Evolutionary conservation across 2,329 filamentous ascomycete genomes (phyloP).

Genomic region (Coniochaeta prunicola): DNA sequence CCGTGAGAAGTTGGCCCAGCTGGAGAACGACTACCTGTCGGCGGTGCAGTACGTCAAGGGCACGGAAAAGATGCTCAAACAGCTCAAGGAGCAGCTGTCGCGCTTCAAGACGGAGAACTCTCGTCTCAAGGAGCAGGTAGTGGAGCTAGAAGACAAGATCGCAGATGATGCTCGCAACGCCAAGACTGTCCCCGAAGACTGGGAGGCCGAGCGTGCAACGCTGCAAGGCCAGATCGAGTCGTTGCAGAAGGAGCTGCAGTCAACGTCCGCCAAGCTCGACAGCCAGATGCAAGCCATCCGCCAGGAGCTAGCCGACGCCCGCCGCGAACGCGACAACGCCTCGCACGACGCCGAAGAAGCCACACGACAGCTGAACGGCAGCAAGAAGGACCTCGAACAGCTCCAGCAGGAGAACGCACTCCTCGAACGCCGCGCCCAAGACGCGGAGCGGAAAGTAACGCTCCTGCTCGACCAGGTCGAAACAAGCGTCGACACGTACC

Average conservation of each 20-base stretch:
- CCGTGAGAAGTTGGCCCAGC: constrained; percentile 84
- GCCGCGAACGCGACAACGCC: constrained; percentile 63
- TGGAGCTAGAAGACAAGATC: constrained; percentile 51
- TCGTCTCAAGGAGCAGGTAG: constrained; percentile 76
- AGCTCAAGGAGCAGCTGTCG: constrained; percentile 94
- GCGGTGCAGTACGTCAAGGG: constrained; percentile 97
- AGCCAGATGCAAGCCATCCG: constrained; percentile 61
- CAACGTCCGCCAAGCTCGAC: constrained; percentile 62
- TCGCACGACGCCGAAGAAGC: constrained; percentile 46
- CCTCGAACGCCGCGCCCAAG: constrained; percentile 76
- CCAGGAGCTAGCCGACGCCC: constrained; percentile 58
- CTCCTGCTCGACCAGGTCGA: constrained; percentile 92
- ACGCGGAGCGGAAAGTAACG: constrained; percentile 89
- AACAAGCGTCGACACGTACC: constrained; percentile 87
- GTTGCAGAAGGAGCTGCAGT: constrained; percentile 62
- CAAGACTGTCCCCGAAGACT: constrained; percentile 48
- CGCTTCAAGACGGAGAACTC: constrained; percentile 84
- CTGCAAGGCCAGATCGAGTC: constrained; percentile 63
- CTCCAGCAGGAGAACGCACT: constrained; percentile 74
- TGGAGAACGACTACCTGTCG: constrained; percentile 96
- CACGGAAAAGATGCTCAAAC: constrained; percentile 97
- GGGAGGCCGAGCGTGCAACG: constrained; percentile 65
- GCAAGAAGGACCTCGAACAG: constrained; percentile 66
- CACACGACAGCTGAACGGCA: constrained; percentile 48
- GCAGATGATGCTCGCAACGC: constrained; percentile 22